Base-by-base conservation (phyloP, 306 rosid genomes). In the Casuarina glauca region DNA sequence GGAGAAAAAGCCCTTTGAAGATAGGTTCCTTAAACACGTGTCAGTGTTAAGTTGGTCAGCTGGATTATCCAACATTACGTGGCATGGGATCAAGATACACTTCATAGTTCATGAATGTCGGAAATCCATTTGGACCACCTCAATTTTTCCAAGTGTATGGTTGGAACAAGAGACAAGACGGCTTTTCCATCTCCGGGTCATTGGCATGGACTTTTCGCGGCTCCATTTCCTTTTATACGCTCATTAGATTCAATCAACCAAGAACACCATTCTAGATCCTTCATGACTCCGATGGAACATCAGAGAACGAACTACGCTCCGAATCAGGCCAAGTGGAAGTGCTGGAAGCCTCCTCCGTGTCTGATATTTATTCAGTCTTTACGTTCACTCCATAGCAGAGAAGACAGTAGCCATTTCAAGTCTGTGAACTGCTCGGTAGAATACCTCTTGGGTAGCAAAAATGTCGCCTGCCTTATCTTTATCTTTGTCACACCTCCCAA, bases 381-480 rank as follows among this genome's bases (percentile, higher is more conserved):
- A 1, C 70, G 61, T 48, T 79, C 84, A 87, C 74, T 74, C 45
- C 79, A 66, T 72, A 60, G 17, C 54, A 80, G 71, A 12, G 64
- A 7, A 36, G 19, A 49, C 46, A 16, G 9, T 45, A 4, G 9
- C 45, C 10, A 13, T 4, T 15, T 17, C 42, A 66, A 41, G 42
- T 10, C 16, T 15, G 68, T 35, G 43, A 9, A 35, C 42, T 35
- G 68, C 42, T 19, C 43, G 0, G 2, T 61, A 35, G 15, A 11
- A 35, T 42, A 3, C 45, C n/a, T 5, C 8, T 36, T 36, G 45
- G 15, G 12, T 15, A 8, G 3, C 38, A 3, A 83, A 66, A 54
- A 88, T 90, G 93, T 79, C 88, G 4, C 44, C 90, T 58, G 70
- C 91, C 19, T 13, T 90, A 8, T 88, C 85, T 45, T 86, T 90